Conservation (phyloP, 2,329 filamentous ascomycete genomes). For the Talaromyces piceae region DNA sequence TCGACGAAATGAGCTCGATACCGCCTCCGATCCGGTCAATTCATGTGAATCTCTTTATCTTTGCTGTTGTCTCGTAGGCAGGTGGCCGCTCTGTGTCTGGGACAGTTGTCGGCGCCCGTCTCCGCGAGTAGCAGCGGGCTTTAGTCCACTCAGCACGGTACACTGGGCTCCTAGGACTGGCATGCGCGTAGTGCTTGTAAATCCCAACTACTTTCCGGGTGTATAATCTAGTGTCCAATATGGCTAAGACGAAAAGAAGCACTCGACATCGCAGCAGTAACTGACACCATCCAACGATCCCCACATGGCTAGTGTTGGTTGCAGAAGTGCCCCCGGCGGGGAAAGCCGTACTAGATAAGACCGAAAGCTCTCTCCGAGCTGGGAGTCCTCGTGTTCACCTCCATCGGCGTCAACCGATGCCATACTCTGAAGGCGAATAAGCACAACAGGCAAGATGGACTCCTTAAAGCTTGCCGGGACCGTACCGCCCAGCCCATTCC, state of each 20-base stretch:
- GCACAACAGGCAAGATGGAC: background rate
- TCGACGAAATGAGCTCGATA: conserved; percentile 9
- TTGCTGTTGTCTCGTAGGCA: background rate
- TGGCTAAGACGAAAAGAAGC: background rate
- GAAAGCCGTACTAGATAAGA: background rate
- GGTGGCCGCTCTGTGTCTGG: background rate
- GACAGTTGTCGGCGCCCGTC: background rate
- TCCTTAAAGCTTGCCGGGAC: background rate
- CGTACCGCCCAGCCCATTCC: background rate
- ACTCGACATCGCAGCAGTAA: background rate
- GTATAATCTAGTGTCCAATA: background rate
- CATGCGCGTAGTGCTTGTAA: too few species aligned
- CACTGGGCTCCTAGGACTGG: too few species aligned
- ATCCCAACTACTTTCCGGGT: too few species aligned
- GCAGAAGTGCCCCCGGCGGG: too few species aligned
- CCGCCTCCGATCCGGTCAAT: conserved; percentile 7
- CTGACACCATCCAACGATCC: background rate
- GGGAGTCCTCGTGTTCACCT: background rate
- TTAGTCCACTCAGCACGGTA: too few species aligned
- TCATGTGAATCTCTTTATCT: background rate
- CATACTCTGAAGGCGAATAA: background rate
- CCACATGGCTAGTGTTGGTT: background rate
- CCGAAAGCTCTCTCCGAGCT: background rate
- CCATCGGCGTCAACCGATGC: background rate
- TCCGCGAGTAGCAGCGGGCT: too few species aligned